Evolutionary conservation across 2,329 filamentous ascomycete genomes (phyloP).

Genomic region (Akanthomyces uredinophilus): DNA sequence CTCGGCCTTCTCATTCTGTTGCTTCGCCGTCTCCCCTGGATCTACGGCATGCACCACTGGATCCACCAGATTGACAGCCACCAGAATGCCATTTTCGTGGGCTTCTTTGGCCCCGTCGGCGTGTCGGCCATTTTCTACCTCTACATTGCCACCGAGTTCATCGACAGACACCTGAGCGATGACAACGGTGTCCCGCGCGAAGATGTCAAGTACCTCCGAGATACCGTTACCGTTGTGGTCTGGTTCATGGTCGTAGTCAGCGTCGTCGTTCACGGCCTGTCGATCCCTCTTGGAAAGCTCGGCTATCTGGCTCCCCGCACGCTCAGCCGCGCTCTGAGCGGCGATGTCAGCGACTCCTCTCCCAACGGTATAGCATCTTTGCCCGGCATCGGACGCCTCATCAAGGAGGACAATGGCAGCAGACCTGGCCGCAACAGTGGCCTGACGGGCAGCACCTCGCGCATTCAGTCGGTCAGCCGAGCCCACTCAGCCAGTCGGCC

Average conservation of each 20-base stretch:
- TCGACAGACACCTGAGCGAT: conserved; percentile 45
- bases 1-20: conserved; percentile 73
- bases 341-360: conserved; percentile 8
- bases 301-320: conserved; percentile 59
- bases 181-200: conserved; percentile 55
- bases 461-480: background rate
- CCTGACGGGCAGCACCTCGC: background rate
- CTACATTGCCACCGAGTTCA: conserved; percentile 72
- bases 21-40: conserved; percentile 70
- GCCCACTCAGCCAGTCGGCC: background rate
- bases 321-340: conserved; percentile 32
- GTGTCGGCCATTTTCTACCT: conserved; percentile 89
- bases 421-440: background rate
- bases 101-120: conserved; percentile 90
- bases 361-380: background rate
- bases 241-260: conserved; percentile 86
- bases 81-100: conserved; percentile 76
- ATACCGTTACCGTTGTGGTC: conserved; percentile 66
- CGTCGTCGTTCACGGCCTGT: conserved; percentile 78
- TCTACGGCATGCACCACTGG: conserved; percentile 66
- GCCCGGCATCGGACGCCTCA: conserved; percentile 11
- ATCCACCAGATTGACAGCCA: conserved; percentile 75
- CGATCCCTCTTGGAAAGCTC: conserved; percentile 70
- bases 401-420: conserved; percentile 10
- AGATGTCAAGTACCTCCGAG: conserved; percentile 61